A percentile compares a stretch with the other conserved stretches of the same genome.
These are phyloP conservation scores for Claviceps sp. DNA, from an alignment of 2,329 filamentous ascomycete species.

Conservation along the genomic window DNA sequence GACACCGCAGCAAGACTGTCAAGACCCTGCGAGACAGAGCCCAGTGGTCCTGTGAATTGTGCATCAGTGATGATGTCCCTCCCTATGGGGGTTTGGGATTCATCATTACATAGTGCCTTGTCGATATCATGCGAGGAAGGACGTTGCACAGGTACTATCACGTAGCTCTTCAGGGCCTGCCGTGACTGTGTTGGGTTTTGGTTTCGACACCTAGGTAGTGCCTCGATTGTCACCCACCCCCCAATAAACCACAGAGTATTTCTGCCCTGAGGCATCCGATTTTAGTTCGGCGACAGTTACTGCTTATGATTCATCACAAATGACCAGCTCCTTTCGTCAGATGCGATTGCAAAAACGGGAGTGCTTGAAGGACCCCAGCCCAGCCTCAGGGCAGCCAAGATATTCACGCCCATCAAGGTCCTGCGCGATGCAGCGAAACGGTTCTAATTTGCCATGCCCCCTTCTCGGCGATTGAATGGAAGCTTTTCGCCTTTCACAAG, in stretches of 20 bases:
- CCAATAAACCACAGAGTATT: neutral
- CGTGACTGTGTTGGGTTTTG: neutral
- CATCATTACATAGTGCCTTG: neutral
- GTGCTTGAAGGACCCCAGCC: neutral
- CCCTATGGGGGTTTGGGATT: too few species aligned
- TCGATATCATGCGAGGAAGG: neutral
- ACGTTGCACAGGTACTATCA: neutral
- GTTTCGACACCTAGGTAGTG: neutral
- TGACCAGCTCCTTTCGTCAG: neutral
- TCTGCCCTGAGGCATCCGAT: neutral
- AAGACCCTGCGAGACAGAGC: neutral
- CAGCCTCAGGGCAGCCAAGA: neutral
- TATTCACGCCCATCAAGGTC: neutral
- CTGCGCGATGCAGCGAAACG: too few species aligned
- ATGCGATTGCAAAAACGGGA: neutral
- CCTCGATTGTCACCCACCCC: neutral
- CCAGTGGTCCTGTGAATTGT: neutral
- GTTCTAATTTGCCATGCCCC: neutral
- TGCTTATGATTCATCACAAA: too few species aligned
- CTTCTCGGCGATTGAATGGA: neutral
- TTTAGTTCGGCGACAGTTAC: too few species aligned
- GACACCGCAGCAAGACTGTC: neutral
- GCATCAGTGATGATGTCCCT: neutral
- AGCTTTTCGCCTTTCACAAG: neutral
- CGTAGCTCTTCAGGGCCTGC: neutral